Conservation (phyloP, 2,329 filamentous ascomycete genomes). For the Bipolaris bicolor region DNA sequence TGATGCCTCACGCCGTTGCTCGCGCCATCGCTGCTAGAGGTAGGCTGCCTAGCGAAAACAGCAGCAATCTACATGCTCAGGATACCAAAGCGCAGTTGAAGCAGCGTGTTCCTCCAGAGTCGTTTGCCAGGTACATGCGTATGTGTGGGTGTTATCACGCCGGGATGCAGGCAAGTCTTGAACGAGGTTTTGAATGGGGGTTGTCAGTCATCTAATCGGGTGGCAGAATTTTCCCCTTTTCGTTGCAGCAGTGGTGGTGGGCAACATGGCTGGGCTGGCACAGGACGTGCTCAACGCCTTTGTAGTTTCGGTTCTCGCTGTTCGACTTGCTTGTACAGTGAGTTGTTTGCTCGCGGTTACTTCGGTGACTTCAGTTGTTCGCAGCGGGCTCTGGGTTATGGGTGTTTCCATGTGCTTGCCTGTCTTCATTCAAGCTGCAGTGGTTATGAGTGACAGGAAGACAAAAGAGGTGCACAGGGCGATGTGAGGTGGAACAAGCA, state of each 20-base stretch:
- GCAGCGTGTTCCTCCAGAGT: conserved; percentile 45
- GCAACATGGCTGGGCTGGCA: conserved; percentile 49
- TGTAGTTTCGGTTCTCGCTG: conserved; percentile 44
- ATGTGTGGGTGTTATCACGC: conserved; percentile 55
- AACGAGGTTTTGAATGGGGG: neutral
- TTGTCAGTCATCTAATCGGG: neutral
- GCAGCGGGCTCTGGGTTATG: conserved; percentile 30
- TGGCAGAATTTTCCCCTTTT: conserved; percentile 53
- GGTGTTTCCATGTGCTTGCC: conserved; percentile 31
- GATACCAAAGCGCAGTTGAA: conserved; percentile 46
- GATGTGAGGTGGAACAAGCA: neutral
- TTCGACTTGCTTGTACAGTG: conserved; percentile 47
- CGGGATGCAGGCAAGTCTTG: conserved; percentile 46
- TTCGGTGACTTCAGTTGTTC: conserved; percentile 24
- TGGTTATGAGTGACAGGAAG: conserved; percentile 19
- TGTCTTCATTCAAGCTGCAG: conserved; percentile 31
- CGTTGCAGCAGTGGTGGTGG: conserved; percentile 52
- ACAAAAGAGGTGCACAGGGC: neutral
- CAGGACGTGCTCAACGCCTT: conserved; percentile 47
- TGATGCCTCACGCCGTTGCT: conserved; percentile 52
- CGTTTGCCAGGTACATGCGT: conserved; percentile 53
- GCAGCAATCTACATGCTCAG: conserved; percentile 51
- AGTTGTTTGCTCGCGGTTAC: conserved; percentile 46
- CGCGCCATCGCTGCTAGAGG: conserved; percentile 47
- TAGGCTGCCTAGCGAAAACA: conserved; percentile 49